Base-by-base conservation (phyloP, 345 rosid genomes). In the Hibiscus mutabilis region DNA sequence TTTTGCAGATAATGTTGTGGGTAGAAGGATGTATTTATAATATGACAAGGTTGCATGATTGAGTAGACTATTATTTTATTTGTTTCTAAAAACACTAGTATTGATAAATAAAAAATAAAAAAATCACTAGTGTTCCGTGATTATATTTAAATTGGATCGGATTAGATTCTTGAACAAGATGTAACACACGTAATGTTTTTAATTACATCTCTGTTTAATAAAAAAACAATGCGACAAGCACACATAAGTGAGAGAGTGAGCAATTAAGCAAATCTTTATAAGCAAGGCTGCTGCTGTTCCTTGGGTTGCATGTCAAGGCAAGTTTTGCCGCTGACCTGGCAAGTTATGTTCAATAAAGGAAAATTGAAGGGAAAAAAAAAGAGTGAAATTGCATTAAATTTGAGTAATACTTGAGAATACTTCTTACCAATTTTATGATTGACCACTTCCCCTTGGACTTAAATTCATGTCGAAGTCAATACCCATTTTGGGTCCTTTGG, bases 281-380 rank as follows among this genome's bases (percentile, higher is more conserved):
- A 56, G 14, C 60, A 56, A 56, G 60, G 9, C 10, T 18, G 12
- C 6, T 42, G 3, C 33, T 29, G 19, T 70, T 56, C 4, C 40
- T 58, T 71, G 37, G 46, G 66, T 46, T 40, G 37, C 55, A 22
- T 40, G 58, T 59, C 65, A 70, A 58, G 66, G 11, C 21, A 56
- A 56, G 15, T 21, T 56, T 51, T 51, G n/a, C 40, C 40, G 40
- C 8, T 35, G 40, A 35, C 40, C 40, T 35, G 40, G 40, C 40
- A 35, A 35, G 40, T 35, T 35, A 35, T 6, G 40, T 35, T 35
- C 40, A 5, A 35, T 35, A 35, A 35, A 35, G 40, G 40, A 35
- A 35, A 35, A 5, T 35, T n/a, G n/a, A n/a, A n/a, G n/a, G n/a
- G 8, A 35, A 35, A 35, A 35, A 6, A 1, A 33, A 5, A 8